phyloP scores from a whole-genome alignment of 768 basidiomycete genomes.

The Termitomyces sp. region DNA sequence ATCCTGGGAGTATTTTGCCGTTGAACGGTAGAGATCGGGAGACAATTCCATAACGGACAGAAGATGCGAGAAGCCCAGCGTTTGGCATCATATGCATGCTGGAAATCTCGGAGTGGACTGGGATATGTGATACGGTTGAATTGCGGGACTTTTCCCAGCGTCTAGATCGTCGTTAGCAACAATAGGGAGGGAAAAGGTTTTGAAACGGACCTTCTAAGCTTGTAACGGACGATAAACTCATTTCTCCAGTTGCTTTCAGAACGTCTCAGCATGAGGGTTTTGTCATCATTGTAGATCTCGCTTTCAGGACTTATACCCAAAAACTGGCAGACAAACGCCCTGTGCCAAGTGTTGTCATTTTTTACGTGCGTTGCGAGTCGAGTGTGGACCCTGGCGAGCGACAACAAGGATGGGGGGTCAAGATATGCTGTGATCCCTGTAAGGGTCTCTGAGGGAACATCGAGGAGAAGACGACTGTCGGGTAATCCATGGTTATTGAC shows the following conservation, averaged over 20 bases:
- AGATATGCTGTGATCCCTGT: constrained; percentile 74
- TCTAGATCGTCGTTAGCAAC: constrained; percentile 31
- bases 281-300: constrained; percentile 42
- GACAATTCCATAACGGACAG: constrained; percentile 65
- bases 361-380: constrained; percentile 61
- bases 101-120: constrained; percentile 55
- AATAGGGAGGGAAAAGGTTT: not conserved
- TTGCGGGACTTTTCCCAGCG: constrained; percentile 69
- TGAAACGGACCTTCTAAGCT: constrained; percentile 44
- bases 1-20: constrained; percentile 68
- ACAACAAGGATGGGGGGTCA: constrained; percentile 56
- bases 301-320: constrained; percentile 64
- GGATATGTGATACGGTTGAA: constrained; percentile 57
- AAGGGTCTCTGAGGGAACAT: constrained; percentile 68
- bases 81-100: constrained; percentile 59
- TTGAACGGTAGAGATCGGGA: constrained; percentile 69
- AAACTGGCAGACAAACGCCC: constrained; percentile 68
- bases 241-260: constrained; percentile 62
- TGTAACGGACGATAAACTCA: constrained; percentile 61
- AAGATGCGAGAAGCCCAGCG: constrained; percentile 54
- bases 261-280: constrained; percentile 52
- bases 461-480: constrained; percentile 37
- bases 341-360: constrained; percentile 77
- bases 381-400: constrained; percentile 51
- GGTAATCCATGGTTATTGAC: constrained; percentile 48